These are phyloP conservation scores for Inonotus obliquus DNA, from an alignment of 1,284 basidiomycete species.

Conservation along the genomic window DNA sequence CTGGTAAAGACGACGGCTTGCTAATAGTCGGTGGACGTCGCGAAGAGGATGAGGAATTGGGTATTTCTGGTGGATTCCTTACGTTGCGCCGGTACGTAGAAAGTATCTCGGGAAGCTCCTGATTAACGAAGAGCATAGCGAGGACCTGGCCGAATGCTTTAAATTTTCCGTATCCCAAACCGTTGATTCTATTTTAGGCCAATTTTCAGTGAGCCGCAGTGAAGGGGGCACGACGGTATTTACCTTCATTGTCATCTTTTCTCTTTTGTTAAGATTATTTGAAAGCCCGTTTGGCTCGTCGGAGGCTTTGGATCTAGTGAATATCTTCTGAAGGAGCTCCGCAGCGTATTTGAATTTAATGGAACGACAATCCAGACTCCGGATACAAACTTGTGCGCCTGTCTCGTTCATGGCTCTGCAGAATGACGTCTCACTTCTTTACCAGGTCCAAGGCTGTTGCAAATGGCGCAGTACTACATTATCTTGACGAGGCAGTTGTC, in stretches of 20 bases:
- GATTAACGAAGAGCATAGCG: slow-evolving; percentile 10
- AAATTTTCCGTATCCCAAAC: slow-evolving; percentile 59
- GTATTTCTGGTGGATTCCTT: slow-evolving; percentile 35
- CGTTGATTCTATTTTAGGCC: slow-evolving; percentile 53
- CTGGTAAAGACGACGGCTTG: slow-evolving; percentile 50
- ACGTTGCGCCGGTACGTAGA: background rate
- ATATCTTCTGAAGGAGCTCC: slow-evolving; percentile 71
- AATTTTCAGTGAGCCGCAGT: slow-evolving; percentile 59
- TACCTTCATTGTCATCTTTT: slow-evolving; percentile 27
- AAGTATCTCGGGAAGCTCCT: slow-evolving; percentile 45
- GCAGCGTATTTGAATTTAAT: slow-evolving; percentile 51
- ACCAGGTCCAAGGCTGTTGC: slow-evolving; percentile 77
- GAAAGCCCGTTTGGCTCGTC: slow-evolving; percentile 68
- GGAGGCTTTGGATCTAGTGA: slow-evolving; percentile 76
- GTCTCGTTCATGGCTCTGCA: background rate
- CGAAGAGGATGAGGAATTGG: slow-evolving; percentile 62
- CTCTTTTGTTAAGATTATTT: slow-evolving; percentile 46
- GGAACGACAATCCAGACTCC: slow-evolving; percentile 62
- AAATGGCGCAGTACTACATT: slow-evolving; percentile 74
- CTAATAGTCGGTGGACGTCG: slow-evolving; percentile 72
- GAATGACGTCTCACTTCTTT: background rate
- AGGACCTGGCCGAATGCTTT: background rate
- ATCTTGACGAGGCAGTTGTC: slow-evolving; percentile 74
- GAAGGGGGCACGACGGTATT: slow-evolving; percentile 38
- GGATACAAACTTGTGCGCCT: slow-evolving; percentile 23